Evolutionary conservation across 495 filamentous ascomycete species (phyloP).

Genomic region (Talaromyces proteolyticus): DNA sequence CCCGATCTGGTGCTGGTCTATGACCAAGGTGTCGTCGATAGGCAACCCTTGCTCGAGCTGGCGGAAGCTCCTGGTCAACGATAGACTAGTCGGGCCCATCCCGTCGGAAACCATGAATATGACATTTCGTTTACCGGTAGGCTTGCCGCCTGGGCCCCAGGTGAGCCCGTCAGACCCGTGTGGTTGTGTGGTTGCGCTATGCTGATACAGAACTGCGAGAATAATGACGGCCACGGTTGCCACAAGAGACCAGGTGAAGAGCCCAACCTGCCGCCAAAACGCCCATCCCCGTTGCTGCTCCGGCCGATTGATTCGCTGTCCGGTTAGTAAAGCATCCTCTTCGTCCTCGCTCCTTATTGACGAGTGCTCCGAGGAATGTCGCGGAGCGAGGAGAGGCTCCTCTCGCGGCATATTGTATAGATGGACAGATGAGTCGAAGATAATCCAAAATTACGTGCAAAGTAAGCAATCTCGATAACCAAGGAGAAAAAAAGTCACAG

Average conservation of each 20-base stretch:
- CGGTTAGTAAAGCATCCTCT: conserved; percentile 62
- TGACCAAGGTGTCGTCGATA: conserved; percentile 61
- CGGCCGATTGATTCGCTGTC: conserved; percentile 34
- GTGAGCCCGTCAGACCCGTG: conserved; percentile 12
- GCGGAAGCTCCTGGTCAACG: conserved; percentile 74
- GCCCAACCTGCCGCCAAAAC: conserved; percentile 62
- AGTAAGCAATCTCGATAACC: background rate
- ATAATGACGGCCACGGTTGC: conserved; percentile 76
- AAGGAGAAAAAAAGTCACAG: background rate
- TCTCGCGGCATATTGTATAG: conserved; percentile 31
- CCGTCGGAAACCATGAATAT: conserved; percentile 99
- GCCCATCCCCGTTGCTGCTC: conserved; percentile 30
- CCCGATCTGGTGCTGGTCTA: conserved; percentile 85
- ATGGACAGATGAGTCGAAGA: background rate
- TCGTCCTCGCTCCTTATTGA: conserved; percentile 47
- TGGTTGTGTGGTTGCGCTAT: conserved; percentile 41
- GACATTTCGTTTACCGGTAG: conserved; percentile 77
- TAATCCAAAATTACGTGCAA: too few species aligned
- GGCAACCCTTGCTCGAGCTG: conserved; percentile 65
- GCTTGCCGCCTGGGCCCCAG: conserved; percentile 41
- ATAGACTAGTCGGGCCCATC: conserved; percentile 90
- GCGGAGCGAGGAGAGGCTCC: conserved; percentile 37
- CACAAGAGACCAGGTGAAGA: conserved; percentile 85
- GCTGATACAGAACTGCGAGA: conserved; percentile 67
- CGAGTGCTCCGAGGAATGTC: conserved; percentile 37